These are phyloP conservation scores for Metarhizium rileyi DNA, from an alignment of 2,329 filamentous ascomycete species.

Conservation along the genomic window DNA sequence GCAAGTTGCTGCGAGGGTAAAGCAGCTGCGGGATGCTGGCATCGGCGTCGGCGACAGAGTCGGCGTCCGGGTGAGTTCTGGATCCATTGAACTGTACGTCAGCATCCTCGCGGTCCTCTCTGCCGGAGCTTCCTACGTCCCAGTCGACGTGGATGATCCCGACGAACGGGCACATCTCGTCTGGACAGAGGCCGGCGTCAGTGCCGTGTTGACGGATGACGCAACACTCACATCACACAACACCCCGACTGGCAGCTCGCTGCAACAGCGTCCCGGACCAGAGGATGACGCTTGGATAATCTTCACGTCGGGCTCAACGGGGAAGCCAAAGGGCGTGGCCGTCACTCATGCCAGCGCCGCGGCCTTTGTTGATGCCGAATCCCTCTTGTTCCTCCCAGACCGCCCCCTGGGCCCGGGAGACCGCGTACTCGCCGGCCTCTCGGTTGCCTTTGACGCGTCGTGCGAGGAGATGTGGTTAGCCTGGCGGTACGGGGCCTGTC, in stretches of 20 bases:
- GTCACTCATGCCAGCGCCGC: conserved; percentile 15
- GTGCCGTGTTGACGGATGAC: conserved; percentile 10
- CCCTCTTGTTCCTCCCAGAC: conserved; percentile 11
- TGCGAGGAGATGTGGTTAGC: conserved; percentile 17
- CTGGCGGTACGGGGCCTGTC: conserved; percentile 14
- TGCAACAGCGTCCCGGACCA: conserved; percentile 2
- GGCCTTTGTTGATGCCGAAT: conserved; percentile 16
- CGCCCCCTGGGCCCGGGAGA: conserved; percentile 13
- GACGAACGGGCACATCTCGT: conserved; percentile 13
- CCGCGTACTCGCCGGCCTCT: conserved; percentile 14
- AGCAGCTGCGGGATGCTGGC: conserved; percentile 7
- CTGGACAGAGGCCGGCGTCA: conserved; percentile 11
- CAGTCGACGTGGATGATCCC: conserved; percentile 14
- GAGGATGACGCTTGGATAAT: conserved; percentile 16
- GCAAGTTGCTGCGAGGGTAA: conserved; percentile 3
- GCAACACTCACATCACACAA: conserved; percentile 7
- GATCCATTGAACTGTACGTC: conserved; percentile 11
- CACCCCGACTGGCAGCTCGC: not conserved
- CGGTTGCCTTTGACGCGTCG: conserved; percentile 14
- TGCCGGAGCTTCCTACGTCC: conserved; percentile 13
- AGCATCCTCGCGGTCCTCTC: conserved; percentile 12
- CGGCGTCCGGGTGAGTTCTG: conserved; percentile 12
- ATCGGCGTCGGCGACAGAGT: conserved; percentile 11
- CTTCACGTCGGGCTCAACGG: conserved; percentile 15
- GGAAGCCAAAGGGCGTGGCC: conserved; percentile 16